These are phyloP conservation scores for Arctostaphylos glauca DNA, from an alignment of 148 eudicot species.

Conservation along the genomic window DNA sequence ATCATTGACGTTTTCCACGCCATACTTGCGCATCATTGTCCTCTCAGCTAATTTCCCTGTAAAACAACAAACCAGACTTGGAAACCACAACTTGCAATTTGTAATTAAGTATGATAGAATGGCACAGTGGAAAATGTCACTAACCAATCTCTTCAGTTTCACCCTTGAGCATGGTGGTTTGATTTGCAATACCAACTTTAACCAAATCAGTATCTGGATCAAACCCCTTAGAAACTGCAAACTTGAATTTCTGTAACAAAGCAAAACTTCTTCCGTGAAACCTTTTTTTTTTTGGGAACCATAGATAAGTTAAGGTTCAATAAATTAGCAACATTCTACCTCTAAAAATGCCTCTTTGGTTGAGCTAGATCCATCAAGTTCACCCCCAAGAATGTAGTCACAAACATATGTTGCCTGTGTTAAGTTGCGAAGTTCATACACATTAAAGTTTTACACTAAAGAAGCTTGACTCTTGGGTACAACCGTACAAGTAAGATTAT, in stretches of 20 bases:
- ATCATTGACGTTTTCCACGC: constrained; percentile 67
- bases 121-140: constrained; percentile 24
- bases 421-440: constrained; percentile 11
- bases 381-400: constrained; percentile 90
- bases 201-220: constrained; percentile 89
- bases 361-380: constrained; percentile 98
- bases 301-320: not conserved
- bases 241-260: constrained; percentile 75
- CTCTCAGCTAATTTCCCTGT: constrained; percentile 82
- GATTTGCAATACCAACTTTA: constrained; percentile 93
- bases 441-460: not conserved
- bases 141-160: constrained; percentile 98
- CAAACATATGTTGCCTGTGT: constrained; percentile 83
- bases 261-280: not conserved
- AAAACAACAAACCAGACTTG: constrained; percentile 2
- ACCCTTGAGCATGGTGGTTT: constrained; percentile 98
- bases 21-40: constrained; percentile 87
- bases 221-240: constrained; percentile 83
- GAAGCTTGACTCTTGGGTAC: not conserved
- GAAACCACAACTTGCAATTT: not conserved
- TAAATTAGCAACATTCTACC: constrained; percentile 31
- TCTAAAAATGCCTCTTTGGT: constrained; percentile 86
- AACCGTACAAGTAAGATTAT: too few species aligned
- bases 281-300: not conserved
- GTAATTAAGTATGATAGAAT: not conserved